Evolutionary conservation across 2,329 filamentous ascomycete species (phyloP), one percentile per base, ranked within the genome.

Genomic region (Rhytidhysteron rufulum): DNA sequence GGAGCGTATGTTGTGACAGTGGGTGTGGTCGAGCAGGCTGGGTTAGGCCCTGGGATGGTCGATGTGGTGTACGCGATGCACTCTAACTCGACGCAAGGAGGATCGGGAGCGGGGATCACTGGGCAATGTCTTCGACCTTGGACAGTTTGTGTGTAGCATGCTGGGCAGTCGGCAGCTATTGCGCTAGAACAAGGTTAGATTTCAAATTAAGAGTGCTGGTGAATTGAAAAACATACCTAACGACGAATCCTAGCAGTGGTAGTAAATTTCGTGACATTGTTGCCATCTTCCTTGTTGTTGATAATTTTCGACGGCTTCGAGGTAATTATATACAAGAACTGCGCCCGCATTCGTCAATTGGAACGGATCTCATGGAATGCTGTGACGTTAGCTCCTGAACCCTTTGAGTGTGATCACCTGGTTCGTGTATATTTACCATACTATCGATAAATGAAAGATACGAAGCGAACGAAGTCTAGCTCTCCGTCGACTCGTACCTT

Each of bases 171-270:
- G 15, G 20, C 38, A 18, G 30, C 37, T 11, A 30, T 25, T 16
- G 36, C 32, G 27, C 42, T 45, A 24, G n/a, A 15, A 11, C 4
- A 13, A 42, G 3, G 24, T 39, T 37, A 47, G 40, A 19, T 31
- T 31, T 22, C 16, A 17, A 32, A 47, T 40, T 54, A 54, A 25
- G 51, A 22, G n/a, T n/a, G 11, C 10, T 7, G 17, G 25, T n/a
- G 9, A 38, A 24, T 11, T 3, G 21, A 17, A 24, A 31, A 22
- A 44, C 50, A 19, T 30, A 61, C 58, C 56, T 53, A 17, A 49
- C 44, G 34, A 54, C 37, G 19, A 62, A 47, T 17, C 51, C 48
- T 20, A 62, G 49, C 42, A 62, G 44, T 25, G 47, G 53, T 27
- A 60, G 37, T 34, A 57, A 44, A 30, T 45, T 50, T 16, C 46